Percentiles rank a stretch among this genome's conserved stretches.
Evolutionary conservation across 2,329 filamentous ascomycete genomes (phyloP).

Genomic region (Penicillium polonicum): DNA sequence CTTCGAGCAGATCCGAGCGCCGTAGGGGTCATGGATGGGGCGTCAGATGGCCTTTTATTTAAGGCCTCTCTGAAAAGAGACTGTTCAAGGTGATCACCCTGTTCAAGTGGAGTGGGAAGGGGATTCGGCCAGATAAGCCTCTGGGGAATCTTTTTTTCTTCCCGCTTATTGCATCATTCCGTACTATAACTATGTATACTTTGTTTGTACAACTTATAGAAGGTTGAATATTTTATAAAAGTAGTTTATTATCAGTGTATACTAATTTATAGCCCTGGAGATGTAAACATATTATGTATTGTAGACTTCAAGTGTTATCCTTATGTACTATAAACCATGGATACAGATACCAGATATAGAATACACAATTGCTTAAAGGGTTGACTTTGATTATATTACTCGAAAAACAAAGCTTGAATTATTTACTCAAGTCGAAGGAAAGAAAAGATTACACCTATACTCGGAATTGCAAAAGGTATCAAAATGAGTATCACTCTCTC

Average conservation of each 20-base stretch:
- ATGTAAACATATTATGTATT: too few species aligned
- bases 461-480: too few species aligned
- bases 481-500: too few species aligned
- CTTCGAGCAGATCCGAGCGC: constrained; percentile 33
- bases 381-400: too few species aligned
- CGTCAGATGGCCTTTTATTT: constrained; percentile 6
- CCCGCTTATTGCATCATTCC: constrained; percentile 18
- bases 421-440: too few species aligned
- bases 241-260: too few species aligned
- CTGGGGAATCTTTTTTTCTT: constrained; percentile 18
- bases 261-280: too few species aligned
- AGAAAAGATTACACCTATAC: too few species aligned
- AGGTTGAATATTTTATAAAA: not conserved
- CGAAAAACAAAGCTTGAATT: too few species aligned
- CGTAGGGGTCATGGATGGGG: constrained; percentile 25
- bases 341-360: not conserved
- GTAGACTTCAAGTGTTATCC: not conserved
- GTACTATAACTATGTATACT: not conserved
- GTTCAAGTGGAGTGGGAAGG: constrained; percentile 9
- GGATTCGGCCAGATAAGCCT: constrained; percentile 36
- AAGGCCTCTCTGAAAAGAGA: not conserved
- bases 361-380: too few species aligned
- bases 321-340: not conserved
- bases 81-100: not conserved
- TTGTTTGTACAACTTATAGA: not conserved